A percentile compares a stretch with the other conserved stretches of the same genome.
Conservation (phyloP, 2,329 filamentous ascomycete species). For the Passalora sequoiae region DNA sequence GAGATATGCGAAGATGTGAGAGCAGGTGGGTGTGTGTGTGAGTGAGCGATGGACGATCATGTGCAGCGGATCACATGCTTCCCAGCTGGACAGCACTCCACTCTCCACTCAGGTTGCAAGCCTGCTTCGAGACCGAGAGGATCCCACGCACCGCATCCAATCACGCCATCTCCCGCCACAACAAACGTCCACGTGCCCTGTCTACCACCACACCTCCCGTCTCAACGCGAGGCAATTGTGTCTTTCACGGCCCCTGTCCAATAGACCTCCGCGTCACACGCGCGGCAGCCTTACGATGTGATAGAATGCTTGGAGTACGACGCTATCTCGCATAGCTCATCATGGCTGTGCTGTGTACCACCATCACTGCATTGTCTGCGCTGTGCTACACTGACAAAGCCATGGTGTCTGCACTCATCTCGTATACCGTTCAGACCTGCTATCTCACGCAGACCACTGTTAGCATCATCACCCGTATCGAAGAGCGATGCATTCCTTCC, state of each 20-base stretch:
- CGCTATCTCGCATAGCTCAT: too few relatives aligned
- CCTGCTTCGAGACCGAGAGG: background rate
- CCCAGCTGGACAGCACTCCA: slow-evolving; percentile 1
- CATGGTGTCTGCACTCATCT: too few relatives aligned
- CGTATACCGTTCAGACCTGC: too few relatives aligned
- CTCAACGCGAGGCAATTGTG: background rate
- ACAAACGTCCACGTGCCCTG: background rate
- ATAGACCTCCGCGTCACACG: background rate
- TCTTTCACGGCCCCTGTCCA: slow-evolving; percentile 2
- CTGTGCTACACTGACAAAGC: too few relatives aligned
- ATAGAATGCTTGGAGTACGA: too few relatives aligned
- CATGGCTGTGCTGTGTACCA: too few relatives aligned
- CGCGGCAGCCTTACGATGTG: slow-evolving; percentile 1
- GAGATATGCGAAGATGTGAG: background rate
- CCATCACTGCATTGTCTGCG: too few relatives aligned
- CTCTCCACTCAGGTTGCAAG: slow-evolving; percentile 5
- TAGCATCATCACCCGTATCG: too few relatives aligned
- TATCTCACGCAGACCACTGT: too few relatives aligned
- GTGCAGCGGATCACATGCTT: slow-evolving; percentile 5
- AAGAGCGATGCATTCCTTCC: too few relatives aligned
- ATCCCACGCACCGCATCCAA: background rate
- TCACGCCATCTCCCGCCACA: background rate
- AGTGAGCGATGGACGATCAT: slow-evolving; percentile 2
- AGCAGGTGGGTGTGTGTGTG: background rate
- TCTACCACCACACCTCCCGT: background rate